Percentiles rank a stretch among this genome's conserved stretches.
phyloP scores from a whole-genome alignment of 1,284 basidiomycete species.

The Puccinia horiana region DNA sequence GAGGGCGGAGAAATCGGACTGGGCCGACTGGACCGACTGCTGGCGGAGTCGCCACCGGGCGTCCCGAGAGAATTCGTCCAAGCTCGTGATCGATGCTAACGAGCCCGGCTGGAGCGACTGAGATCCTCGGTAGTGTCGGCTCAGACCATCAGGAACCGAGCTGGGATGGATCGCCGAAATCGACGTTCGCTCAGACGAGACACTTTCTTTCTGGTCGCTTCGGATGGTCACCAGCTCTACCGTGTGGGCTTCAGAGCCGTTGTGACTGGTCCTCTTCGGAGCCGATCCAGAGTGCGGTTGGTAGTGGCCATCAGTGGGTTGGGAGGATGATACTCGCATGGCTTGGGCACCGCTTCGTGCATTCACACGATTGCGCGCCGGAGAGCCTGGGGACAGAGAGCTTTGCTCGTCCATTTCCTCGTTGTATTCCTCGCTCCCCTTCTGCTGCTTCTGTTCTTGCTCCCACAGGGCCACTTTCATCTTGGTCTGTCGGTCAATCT shows the following conservation, averaged over 20 bases:
- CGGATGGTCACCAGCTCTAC: neutral
- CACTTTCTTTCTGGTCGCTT: neutral
- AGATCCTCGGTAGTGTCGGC: neutral
- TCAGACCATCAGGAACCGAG: constrained; percentile 1
- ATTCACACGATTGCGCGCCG: constrained; percentile 3
- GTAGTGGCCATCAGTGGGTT: constrained; percentile 8
- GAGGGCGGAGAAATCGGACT: constrained; percentile 23
- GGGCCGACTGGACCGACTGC: constrained; percentile 36
- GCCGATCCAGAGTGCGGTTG: neutral
- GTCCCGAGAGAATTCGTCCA: constrained; percentile 9
- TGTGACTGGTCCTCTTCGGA: neutral
- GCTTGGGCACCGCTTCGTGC: neutral
- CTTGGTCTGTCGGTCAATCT: constrained; percentile 37
- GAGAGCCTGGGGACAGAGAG: constrained; percentile 23
- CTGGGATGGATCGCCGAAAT: neutral
- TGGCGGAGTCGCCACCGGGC: constrained; percentile 9
- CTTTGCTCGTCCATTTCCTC: constrained; percentile 24
- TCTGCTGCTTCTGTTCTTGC: constrained; percentile 25
- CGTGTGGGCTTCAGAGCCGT: neutral
- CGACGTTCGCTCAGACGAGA: neutral
- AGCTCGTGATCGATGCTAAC: constrained; percentile 24
- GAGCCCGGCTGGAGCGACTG: constrained; percentile 30
- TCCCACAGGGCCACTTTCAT: constrained; percentile 30
- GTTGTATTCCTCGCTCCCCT: constrained; percentile 26
- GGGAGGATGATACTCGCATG: neutral